A percentile compares a stretch with the other conserved stretches of the same genome.
phyloP scores from a whole-genome alignment of 805 yeast genomes.

The Clavispora vitiphila region DNA sequence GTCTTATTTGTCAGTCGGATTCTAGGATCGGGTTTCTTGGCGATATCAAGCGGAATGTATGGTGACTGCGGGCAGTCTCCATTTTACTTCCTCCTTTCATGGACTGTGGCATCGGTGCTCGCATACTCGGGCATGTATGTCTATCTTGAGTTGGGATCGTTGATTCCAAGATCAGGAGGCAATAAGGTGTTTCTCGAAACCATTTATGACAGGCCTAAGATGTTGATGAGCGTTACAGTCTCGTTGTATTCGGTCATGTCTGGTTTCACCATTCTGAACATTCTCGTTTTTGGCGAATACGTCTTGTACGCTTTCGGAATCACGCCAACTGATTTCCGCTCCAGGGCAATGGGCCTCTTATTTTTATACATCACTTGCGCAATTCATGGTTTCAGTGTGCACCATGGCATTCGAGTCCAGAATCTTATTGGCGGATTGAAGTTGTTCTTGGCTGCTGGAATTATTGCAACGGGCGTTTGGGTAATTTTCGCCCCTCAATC shows the following conservation, averaged over 20 bases:
- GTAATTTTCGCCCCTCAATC: conserved; percentile 47
- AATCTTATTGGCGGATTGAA: conserved; percentile 61
- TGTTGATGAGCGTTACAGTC: conserved; percentile 49
- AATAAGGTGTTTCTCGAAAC: conserved; percentile 67
- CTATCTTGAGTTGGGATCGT: conserved; percentile 64
- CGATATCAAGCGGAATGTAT: conserved; percentile 63
- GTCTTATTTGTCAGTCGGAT: conserved; percentile 63
- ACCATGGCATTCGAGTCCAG: conserved; percentile 56
- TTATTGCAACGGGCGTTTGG: conserved; percentile 56
- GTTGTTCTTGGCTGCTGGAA: conserved; percentile 46
- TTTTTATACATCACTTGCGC: conserved; percentile 25
- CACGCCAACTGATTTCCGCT: conserved; percentile 30
- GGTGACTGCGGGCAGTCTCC: conserved; percentile 67
- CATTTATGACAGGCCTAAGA: conserved; percentile 55
- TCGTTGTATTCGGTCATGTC: conserved; percentile 46
- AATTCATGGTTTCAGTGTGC: conserved; percentile 57
- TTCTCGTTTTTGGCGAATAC: conserved; percentile 61
- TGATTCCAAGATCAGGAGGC: conserved; percentile 73
- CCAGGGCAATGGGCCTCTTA: conserved; percentile 29
- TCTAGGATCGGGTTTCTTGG: conserved; percentile 74
- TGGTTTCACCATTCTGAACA: conserved; percentile 51
- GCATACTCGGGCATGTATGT: conserved; percentile 66
- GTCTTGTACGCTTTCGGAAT: conserved; percentile 42
- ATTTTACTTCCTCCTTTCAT: conserved; percentile 51
- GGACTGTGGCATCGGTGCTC: conserved; percentile 58